These are phyloP conservation scores for Chaetothyriales sp. DNA, from an alignment of 2,329 filamentous ascomycete genomes.

Conservation along the genomic window DNA sequence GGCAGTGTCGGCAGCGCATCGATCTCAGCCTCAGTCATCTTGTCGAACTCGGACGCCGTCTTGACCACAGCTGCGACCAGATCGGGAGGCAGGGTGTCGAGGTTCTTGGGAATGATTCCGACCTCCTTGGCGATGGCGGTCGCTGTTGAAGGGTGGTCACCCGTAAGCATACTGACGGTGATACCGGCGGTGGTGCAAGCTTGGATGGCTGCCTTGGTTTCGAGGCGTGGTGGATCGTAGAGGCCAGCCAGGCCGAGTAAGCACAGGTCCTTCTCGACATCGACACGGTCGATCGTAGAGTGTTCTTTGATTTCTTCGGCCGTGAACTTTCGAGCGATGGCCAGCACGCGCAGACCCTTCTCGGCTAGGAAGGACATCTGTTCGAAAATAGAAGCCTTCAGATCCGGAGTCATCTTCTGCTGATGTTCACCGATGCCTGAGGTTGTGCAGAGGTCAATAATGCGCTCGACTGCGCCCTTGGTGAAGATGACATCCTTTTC, in stretches of 20 bases:
- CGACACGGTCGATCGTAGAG: conserved; percentile 28
- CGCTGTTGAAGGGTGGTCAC: conserved; percentile 43
- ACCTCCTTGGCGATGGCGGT: conserved; percentile 43
- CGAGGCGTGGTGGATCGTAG: conserved; percentile 46
- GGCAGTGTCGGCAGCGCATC: conserved; percentile 59
- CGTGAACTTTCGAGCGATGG: conserved; percentile 33
- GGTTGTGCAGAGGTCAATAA: conserved; percentile 41
- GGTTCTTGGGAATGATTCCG: conserved; percentile 37
- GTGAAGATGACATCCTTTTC: conserved; percentile 35
- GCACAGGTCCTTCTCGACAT: conserved; percentile 39
- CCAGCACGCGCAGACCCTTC: conserved; percentile 46
- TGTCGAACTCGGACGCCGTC: conserved; percentile 42
- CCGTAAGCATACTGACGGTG: conserved; percentile 43
- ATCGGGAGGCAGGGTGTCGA: conserved; percentile 29
- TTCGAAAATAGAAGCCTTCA: conserved; percentile 33
- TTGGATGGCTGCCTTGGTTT: conserved; percentile 41
- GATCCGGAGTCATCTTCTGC: conserved; percentile 25
- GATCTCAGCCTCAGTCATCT: conserved; percentile 37
- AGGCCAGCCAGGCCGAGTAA: conserved; percentile 46
- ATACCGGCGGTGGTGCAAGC: conserved; percentile 40
- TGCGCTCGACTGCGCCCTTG: conserved; percentile 48
- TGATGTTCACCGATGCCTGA: conserved; percentile 29
- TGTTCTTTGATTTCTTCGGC: conserved; percentile 16
- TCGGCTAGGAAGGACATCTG: conserved; percentile 43
- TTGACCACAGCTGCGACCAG: conserved; percentile 37